Evolutionary conservation across 1,284 basidiomycete species (phyloP), one percentile per base, ranked within the genome.

Genomic region (Cronartium ribicola): DNA sequence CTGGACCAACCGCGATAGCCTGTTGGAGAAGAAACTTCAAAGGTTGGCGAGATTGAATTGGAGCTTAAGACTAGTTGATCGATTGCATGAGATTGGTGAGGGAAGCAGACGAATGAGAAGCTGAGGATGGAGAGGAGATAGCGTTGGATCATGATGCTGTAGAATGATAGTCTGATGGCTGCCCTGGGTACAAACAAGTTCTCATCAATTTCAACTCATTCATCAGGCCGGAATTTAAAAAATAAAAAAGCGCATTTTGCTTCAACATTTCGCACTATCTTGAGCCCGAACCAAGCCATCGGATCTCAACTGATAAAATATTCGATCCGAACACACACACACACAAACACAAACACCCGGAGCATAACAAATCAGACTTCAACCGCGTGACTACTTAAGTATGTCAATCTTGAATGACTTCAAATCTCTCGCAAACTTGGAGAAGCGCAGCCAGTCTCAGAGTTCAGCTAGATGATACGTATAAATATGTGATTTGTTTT

Each of bases 1-100:
- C 48, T 59, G 6, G 63, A 57, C 70, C 70, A 73, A 10, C 70
- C 70, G 13, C 48, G 70, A 46, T 73, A 73, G 22, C 59, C 59
- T 29, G 14, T 22, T 13, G 14, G 36, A 5, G 20, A 22, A n/a
- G 36, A n/a, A 36, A 51, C 59, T 41, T 51, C 46, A 2, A 61
- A 62, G 11, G 39, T 37, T 10, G 14, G 48, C 29, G 61, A 48
- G 61, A 57, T 22, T 10, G 62, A 39, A 46, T 36, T 4, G 36
- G 29, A 55, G 36, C 22, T 40, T 13, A 46, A 10, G 37, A 39
- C 61, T 5, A 65, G 13, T 17, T 65, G 40, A 29, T 20, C 22
- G 44, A 44, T 20, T 20, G 40, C 63, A 65, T 65, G 63, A 43
- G 63, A 40, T 65, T 40, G 63, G 22, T 65, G 63, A 39, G 7